Evolutionary conservation across 306 rosid genomes (phyloP).

Genomic region (Lagenaria siceraria): DNA sequence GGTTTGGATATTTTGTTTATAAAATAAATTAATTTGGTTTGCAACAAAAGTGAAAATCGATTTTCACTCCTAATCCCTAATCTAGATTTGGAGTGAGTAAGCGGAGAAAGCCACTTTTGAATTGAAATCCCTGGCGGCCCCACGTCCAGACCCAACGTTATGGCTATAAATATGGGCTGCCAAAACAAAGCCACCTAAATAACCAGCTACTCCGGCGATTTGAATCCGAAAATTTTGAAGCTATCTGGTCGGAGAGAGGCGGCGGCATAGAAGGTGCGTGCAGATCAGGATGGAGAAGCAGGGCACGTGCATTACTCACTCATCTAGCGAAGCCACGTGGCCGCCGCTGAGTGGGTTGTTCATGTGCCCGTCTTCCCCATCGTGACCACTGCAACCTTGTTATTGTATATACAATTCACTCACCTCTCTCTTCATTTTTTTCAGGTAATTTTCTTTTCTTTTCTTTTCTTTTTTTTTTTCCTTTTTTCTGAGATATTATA

Average conservation of each 20-base stretch:
- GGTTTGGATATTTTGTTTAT: too few species aligned
- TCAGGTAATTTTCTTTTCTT: neutral
- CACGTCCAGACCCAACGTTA: neutral
- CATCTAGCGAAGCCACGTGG: neutral
- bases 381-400: slow-evolving; percentile 54
- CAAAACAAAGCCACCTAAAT: neutral
- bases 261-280: slow-evolving; percentile 40
- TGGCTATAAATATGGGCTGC: neutral
- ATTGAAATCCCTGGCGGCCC: neutral
- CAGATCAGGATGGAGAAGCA: slow-evolving; percentile 99
- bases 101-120: neutral
- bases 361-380: slow-evolving; percentile 99
- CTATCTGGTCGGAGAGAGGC: neutral
- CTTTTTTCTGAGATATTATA: neutral
- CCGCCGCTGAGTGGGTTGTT: slow-evolving; percentile 51
- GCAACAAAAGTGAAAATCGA: too few species aligned
- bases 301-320: slow-evolving; percentile 89
- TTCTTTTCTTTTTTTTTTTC: neutral
- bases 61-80: too few species aligned
- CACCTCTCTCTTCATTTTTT: neutral
- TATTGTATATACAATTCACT: neutral
- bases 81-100: too few species aligned
- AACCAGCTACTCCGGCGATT: neutral
- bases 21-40: too few species aligned
- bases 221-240: neutral